Conservation (phyloP, 805 yeast genomes). For the Cyberlindnera xishuangbannaensis region DNA sequence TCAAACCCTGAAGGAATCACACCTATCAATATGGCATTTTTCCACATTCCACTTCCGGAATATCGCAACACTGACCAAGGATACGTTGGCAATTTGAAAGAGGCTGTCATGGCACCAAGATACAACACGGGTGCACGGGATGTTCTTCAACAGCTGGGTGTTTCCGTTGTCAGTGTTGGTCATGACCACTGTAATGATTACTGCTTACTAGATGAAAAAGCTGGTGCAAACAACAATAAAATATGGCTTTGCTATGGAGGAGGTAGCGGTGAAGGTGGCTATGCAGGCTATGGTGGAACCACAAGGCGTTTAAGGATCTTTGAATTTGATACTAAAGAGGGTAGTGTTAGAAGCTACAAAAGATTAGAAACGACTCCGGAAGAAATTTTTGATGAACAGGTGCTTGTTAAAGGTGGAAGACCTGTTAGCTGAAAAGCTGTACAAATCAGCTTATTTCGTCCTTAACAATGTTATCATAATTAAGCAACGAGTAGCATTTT, state of each 20-base stretch:
- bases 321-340: constrained; percentile 50
- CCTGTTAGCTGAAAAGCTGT: constrained; percentile 7
- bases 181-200: constrained; percentile 96
- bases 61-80: constrained; percentile 44
- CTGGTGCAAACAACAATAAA: constrained; percentile 19
- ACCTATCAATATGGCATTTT: constrained; percentile 78
- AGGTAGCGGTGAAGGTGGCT: constrained; percentile 91
- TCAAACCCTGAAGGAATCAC: constrained; percentile 24
- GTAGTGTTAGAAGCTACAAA: constrained; percentile 60
- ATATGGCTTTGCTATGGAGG: constrained; percentile 95
- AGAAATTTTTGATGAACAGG: constrained; percentile 36
- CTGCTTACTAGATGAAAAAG: constrained; percentile 68
- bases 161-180: constrained; percentile 74
- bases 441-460: no score
- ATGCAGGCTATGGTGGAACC: constrained; percentile 88
- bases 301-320: constrained; percentile 73
- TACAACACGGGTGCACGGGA: constrained; percentile 63
- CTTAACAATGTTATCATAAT: no score
- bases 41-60: constrained; percentile 93
- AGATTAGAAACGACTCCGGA: constrained; percentile 54
- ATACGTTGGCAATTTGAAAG: constrained; percentile 59
- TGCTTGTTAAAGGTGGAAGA: constrained; percentile 27
- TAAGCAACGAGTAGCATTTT: no score
- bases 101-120: constrained; percentile 74
- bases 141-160: constrained; percentile 58